A percentile compares a stretch with the other conserved stretches of the same genome.
phyloP scores from a whole-genome alignment of 441 rosid genomes.

The Eugenia klotzschiana region DNA sequence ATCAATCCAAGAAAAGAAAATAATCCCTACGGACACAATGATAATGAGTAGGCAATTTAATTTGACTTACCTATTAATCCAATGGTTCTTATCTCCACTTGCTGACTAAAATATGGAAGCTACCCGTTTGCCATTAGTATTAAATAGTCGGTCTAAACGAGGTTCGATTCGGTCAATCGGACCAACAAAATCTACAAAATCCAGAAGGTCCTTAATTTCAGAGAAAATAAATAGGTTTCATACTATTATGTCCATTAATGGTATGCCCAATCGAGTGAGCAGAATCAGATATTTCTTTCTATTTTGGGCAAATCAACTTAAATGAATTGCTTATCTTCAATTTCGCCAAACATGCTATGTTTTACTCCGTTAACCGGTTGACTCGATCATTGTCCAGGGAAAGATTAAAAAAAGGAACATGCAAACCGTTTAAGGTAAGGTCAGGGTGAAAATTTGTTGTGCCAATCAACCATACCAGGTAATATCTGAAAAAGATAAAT shows the following conservation, averaged over 20 bases:
- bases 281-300: not conserved
- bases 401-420: not conserved
- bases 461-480: not conserved
- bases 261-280: not conserved
- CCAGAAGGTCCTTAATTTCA: not conserved
- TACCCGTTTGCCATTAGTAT: not conserved
- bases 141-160: not conserved
- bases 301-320: not conserved
- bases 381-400: too few relatives aligned
- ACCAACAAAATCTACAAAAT: not conserved
- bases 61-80: not conserved
- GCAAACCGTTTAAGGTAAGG: not conserved
- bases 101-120: not conserved
- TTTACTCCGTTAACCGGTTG: not conserved
- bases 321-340: not conserved
- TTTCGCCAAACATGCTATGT: not conserved
- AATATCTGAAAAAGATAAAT: not conserved
- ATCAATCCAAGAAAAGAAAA: not conserved
- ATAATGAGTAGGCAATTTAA: not conserved
- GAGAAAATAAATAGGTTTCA: not conserved
- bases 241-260: too few relatives aligned
- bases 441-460: not conserved
- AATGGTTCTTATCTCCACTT: not conserved
- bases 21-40: not conserved
- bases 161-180: not conserved